These are phyloP conservation scores for Cadophora sp. DNA, from an alignment of 2,329 filamentous ascomycete species.

Conservation along the genomic window DNA sequence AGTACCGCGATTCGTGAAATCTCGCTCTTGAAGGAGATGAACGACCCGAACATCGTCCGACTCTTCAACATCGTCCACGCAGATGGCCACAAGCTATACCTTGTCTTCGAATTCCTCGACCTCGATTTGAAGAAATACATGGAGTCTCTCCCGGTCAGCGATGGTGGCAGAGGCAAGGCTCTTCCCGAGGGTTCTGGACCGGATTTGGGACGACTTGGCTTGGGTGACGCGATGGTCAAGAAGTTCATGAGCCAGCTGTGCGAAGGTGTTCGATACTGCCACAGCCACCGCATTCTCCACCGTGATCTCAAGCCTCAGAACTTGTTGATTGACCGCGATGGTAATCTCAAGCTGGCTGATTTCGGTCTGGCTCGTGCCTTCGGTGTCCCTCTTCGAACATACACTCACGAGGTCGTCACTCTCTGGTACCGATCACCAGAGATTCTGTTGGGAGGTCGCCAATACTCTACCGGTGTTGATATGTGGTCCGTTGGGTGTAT, in stretches of 20 bases:
- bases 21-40: conserved; percentile 93
- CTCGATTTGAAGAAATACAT: conserved; percentile 96
- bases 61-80: conserved; percentile 93
- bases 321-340: conserved; percentile 82
- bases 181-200: conserved; percentile 78
- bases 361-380: conserved; percentile 90
- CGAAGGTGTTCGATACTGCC: conserved; percentile 85
- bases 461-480: conserved; percentile 93
- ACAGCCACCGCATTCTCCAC: conserved; percentile 85
- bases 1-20: conserved; percentile 95
- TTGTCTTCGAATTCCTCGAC: conserved; percentile 91
- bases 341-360: conserved; percentile 89
- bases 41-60: conserved; percentile 86
- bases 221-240: conserved; percentile 84
- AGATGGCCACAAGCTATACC: conserved; percentile 92
- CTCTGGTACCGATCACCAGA: conserved; percentile 93
- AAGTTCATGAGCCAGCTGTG: conserved; percentile 93
- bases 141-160: conserved; percentile 84
- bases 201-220: conserved; percentile 69
- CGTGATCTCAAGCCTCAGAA: conserved; percentile 93
- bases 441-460: conserved; percentile 86
- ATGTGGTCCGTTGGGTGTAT: conserved; percentile 97
- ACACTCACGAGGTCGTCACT: conserved; percentile 94
- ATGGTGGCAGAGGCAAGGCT: conserved; percentile 85
- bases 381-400: conserved; percentile 87